Evolutionary conservation across 202 grass and related monocot genomes (phyloP).

Genomic region (Zoysia matrella): DNA sequence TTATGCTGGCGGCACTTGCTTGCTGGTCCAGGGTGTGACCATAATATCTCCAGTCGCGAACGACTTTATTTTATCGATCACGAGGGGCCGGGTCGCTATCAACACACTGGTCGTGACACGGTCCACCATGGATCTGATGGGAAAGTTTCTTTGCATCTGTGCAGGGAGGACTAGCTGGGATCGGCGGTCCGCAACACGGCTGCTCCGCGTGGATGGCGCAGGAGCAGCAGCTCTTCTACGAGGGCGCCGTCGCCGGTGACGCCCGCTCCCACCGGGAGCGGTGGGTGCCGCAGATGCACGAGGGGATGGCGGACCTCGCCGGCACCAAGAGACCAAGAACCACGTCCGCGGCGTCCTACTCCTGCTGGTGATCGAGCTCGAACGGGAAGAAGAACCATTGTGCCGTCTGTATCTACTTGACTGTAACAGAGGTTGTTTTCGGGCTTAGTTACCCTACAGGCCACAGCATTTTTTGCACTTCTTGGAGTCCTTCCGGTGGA

Average conservation of each 20-base stretch:
- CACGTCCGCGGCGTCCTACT: slow-evolving; percentile 21
- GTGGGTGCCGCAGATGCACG: slow-evolving; percentile 68
- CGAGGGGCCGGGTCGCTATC: slow-evolving; percentile 17
- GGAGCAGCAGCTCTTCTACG: slow-evolving; percentile 51
- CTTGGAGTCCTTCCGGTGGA: background rate
- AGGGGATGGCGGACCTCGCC: slow-evolving; percentile 7
- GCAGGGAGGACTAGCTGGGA: slow-evolving; percentile 49
- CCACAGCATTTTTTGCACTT: slow-evolving; percentile 39
- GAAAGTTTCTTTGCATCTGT: background rate
- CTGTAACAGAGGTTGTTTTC: slow-evolving; percentile 27
- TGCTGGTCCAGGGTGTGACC: slow-evolving; percentile 34
- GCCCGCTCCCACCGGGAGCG: slow-evolving; percentile 30
- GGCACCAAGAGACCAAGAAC: slow-evolving; percentile 56
- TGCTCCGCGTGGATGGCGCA: slow-evolving; percentile 56
- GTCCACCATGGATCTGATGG: background rate
- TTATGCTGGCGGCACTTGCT: slow-evolving; percentile 27
- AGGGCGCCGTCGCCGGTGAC: slow-evolving; percentile 2
- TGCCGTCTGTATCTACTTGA: slow-evolving; percentile 10
- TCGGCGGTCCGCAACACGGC: slow-evolving; percentile 13
- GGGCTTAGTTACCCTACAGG: background rate
- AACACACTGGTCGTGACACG: background rate
- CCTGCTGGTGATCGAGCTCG: slow-evolving; percentile 47
- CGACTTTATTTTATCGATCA: slow-evolving; percentile 8
- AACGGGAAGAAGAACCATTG: background rate
- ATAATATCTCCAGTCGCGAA: slow-evolving; percentile 5